These are phyloP conservation scores for Fusarium goolgardi DNA, from an alignment of 2,329 filamentous ascomycete genomes.

Conservation along the genomic window DNA sequence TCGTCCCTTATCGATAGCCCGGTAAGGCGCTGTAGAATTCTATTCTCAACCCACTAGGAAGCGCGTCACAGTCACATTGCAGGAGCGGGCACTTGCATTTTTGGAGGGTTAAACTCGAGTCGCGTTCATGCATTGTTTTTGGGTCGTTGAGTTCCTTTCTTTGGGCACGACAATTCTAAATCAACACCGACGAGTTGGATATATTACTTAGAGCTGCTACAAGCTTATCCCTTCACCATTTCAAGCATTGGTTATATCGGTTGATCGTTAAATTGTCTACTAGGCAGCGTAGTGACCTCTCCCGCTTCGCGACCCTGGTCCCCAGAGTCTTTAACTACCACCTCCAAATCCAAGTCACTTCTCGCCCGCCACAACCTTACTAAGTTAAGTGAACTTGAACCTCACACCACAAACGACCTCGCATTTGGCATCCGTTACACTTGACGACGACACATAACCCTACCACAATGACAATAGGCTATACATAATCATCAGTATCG, in stretches of 20 bases:
- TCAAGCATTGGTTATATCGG: slow-evolving; percentile 1
- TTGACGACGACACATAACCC: neutral
- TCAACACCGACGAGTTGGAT: neutral
- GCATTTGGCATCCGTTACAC: neutral
- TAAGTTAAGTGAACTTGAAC: slow-evolving; percentile 28
- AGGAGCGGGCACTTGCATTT: slow-evolving; percentile 17
- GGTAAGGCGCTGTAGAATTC: neutral
- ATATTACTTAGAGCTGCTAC: neutral
- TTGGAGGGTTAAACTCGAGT: slow-evolving; percentile 7
- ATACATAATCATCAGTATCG: slow-evolving; percentile 4
- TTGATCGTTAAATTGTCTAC: neutral
- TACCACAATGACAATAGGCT: slow-evolving; percentile 39
- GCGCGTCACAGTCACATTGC: slow-evolving; percentile 32
- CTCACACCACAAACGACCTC: slow-evolving; percentile 34
- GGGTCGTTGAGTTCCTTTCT: neutral
- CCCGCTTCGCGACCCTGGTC: slow-evolving; percentile 37
- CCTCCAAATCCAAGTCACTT: slow-evolving; percentile 26
- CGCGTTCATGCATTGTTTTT: slow-evolving; percentile 22
- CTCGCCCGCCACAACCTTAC: slow-evolving; percentile 33
- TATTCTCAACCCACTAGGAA: slow-evolving; percentile 24
- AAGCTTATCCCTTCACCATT: neutral
- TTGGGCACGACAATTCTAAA: neutral
- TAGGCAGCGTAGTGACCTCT: slow-evolving; percentile 29
- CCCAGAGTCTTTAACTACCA: slow-evolving; percentile 4
- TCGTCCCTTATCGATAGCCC: slow-evolving; percentile 20